phyloP scores from a whole-genome alignment of 2,329 filamentous ascomycete genomes.

The Falciphora oryzae region DNA sequence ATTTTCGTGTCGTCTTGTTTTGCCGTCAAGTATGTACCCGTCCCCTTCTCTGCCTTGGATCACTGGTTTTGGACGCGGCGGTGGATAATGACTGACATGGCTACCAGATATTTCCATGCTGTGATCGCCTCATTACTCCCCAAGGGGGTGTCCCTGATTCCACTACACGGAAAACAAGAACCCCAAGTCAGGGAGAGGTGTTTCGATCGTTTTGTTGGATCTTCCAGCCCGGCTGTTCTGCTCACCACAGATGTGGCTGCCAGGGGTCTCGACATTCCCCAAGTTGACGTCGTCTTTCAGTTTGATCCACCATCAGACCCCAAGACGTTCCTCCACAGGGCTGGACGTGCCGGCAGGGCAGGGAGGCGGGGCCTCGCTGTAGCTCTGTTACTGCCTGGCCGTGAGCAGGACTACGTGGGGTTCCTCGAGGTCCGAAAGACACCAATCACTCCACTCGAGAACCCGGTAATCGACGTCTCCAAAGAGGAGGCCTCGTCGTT shows the following conservation, averaged over 20 bases:
- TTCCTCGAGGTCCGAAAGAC: constrained; percentile 87
- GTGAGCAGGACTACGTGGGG: constrained; percentile 83
- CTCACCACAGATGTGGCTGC: constrained; percentile 80
- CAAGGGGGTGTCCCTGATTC: constrained; percentile 61
- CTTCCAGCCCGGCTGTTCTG: constrained; percentile 70
- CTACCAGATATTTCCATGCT: constrained; percentile 55
- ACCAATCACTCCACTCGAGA: constrained; percentile 60
- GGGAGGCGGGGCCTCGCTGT: constrained; percentile 80
- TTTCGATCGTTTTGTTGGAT: constrained; percentile 71
- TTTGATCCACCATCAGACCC: constrained; percentile 79
- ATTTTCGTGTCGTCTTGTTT: constrained; percentile 92
- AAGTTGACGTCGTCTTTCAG: constrained; percentile 87
- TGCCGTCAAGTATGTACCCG: constrained; percentile 71
- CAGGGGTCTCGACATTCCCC: constrained; percentile 83
- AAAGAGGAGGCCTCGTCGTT: constrained; percentile 51
- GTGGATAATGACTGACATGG: neutral
- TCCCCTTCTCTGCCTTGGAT: neutral
- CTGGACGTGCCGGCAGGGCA: constrained; percentile 84
- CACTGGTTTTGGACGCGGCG: neutral
- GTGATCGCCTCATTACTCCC: constrained; percentile 70
- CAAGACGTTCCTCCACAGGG: constrained; percentile 91
- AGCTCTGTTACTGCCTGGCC: constrained; percentile 76
- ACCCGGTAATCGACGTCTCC: constrained; percentile 50
- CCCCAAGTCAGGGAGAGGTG: constrained; percentile 85
- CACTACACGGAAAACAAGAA: constrained; percentile 87